A percentile compares a stretch with the other conserved stretches of the same genome.
Conservation (phyloP, 495 filamentous ascomycete species). For the Penicillium cosmopolitanum region DNA sequence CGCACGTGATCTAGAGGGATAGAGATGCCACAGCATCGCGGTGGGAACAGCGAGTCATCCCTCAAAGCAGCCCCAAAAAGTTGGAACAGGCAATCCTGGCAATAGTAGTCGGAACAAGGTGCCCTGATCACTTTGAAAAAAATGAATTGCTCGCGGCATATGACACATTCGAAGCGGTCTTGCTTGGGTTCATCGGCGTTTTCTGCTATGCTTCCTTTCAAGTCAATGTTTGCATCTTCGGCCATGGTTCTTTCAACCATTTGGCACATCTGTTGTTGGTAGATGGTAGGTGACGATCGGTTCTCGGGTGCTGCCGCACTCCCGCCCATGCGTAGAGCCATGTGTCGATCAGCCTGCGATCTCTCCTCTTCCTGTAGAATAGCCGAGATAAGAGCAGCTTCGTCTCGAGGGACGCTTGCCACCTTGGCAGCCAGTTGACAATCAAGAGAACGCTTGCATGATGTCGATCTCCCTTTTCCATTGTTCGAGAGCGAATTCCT, state of each 20-base stretch:
- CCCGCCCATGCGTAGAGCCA: background rate
- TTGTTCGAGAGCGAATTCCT: background rate
- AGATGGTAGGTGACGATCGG: background rate
- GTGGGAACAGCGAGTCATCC: slow-evolving; percentile 42
- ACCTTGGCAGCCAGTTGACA: background rate
- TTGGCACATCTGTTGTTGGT: background rate
- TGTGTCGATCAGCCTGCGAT: background rate
- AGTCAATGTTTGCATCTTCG: background rate
- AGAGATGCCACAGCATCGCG: slow-evolving; percentile 39
- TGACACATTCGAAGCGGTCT: slow-evolving; percentile 12
- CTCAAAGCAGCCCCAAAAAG: slow-evolving; percentile 34
- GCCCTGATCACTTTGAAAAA: slow-evolving; percentile 13
- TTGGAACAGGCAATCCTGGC: slow-evolving; percentile 30
- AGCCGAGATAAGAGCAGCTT: background rate
- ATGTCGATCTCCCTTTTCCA: background rate
- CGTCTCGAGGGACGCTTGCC: background rate
- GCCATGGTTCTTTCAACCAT: background rate
- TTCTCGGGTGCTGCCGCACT: background rate
- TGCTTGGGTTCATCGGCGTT: background rate
- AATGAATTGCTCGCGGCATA: slow-evolving; percentile 6
- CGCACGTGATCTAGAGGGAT: slow-evolving; percentile 23
- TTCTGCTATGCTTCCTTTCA: too few relatives aligned
- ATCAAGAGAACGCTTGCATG: background rate
- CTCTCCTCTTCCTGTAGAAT: background rate
- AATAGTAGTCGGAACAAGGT: slow-evolving; percentile 44